phyloP scores from a whole-genome alignment of 2,329 filamentous ascomycete genomes.

The Domatiomyces catenatus region DNA sequence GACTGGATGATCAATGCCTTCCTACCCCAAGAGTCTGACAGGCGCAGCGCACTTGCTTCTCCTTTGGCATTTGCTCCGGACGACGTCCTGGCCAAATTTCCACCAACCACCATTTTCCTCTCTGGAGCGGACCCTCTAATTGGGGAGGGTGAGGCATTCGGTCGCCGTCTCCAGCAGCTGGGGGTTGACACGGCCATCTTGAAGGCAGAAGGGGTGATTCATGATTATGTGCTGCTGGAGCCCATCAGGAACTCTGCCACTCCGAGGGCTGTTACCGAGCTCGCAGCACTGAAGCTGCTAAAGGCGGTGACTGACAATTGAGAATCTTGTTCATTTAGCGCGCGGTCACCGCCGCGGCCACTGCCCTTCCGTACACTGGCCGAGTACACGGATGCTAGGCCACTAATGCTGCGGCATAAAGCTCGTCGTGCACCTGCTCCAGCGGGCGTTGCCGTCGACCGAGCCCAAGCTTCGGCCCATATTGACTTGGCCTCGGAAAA shows the following conservation, averaged over 20 bases:
- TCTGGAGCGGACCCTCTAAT: background rate
- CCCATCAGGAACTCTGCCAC: background rate
- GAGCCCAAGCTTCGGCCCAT: constrained; percentile 19
- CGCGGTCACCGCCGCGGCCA: constrained; percentile 8
- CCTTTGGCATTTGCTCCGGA: too few relatives aligned
- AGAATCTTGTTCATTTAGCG: background rate
- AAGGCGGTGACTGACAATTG: background rate
- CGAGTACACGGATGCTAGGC: constrained; percentile 4
- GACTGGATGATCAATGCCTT: background rate
- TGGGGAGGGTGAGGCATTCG: background rate
- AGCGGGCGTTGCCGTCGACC: constrained; percentile 13
- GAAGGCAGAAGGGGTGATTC: background rate
- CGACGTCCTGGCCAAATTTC: background rate
- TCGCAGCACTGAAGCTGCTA: background rate
- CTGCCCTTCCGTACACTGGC: constrained; percentile 16
- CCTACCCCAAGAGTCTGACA: background rate
- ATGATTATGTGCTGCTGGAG: background rate
- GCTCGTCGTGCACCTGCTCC: constrained; percentile 9
- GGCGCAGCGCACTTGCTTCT: too few relatives aligned
- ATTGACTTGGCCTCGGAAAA: constrained; percentile 27
- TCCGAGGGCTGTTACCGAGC: background rate
- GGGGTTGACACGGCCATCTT: background rate
- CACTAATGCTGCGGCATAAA: constrained; percentile 6
- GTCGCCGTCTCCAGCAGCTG: background rate
- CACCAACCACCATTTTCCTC: background rate